A percentile compares a stretch with the other conserved stretches of the same genome.
Conservation (phyloP, 1,284 basidiomycete species). For the Exobasidium rhododendri region DNA sequence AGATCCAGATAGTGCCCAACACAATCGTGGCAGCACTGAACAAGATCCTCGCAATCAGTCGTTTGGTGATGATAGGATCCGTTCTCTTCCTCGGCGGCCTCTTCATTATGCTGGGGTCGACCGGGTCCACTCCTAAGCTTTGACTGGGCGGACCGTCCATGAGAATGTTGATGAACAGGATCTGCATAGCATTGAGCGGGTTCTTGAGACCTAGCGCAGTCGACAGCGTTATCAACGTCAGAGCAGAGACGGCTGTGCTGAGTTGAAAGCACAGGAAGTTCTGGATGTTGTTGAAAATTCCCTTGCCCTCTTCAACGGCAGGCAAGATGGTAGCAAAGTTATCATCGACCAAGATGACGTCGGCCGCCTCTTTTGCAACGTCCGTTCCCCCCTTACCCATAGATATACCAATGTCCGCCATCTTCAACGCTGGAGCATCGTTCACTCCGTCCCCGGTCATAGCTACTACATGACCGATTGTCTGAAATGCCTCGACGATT, state of each 20-base stretch:
- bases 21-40: constrained; percentile 91
- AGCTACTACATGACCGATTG: constrained; percentile 81
- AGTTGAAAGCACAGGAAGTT: constrained; percentile 97
- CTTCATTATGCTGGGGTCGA: constrained; percentile 77
- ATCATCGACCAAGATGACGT: constrained; percentile 94
- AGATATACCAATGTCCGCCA: constrained; percentile 95
- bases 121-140: constrained; percentile 92
- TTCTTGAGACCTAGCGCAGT: constrained; percentile 84
- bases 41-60: constrained; percentile 72
- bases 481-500: constrained; percentile 88
- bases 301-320: constrained; percentile 92
- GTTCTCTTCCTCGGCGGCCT: constrained; percentile 83
- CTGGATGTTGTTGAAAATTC: constrained; percentile 97
- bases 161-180: constrained; percentile 95
- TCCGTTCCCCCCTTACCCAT: constrained; percentile 98
- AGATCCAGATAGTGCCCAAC: constrained; percentile 80
- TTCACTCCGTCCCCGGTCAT: constrained; percentile 99
- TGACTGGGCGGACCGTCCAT: constrained; percentile 99
- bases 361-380: constrained; percentile 95
- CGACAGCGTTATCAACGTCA: constrained; percentile 89
- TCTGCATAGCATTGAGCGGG: constrained; percentile 97
- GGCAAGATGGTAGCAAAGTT: constrained; percentile 92
- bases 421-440: constrained; percentile 91
- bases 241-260: constrained; percentile 88
- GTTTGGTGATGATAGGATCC: constrained; percentile 74